These are phyloP conservation scores for Raphidocelis subcapitata DNA, from an alignment of 139 green algal species.

Conservation along the genomic window DNA sequence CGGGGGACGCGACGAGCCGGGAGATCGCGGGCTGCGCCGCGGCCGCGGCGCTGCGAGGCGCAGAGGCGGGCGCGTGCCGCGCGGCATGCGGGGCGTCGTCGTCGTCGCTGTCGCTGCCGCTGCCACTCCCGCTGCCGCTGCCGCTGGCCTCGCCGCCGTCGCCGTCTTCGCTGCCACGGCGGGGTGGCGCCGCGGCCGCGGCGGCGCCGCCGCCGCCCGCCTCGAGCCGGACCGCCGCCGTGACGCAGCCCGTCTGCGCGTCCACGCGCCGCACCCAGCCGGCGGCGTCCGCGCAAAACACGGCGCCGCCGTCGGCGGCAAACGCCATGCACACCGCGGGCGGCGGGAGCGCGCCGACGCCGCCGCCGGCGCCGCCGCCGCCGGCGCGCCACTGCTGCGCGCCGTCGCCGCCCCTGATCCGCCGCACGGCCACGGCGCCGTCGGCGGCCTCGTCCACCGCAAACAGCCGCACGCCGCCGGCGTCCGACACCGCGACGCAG, in stretches of 20 bases:
- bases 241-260: background rate
- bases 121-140: background rate
- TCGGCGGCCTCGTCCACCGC: slow-evolving; percentile 22
- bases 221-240: slow-evolving; percentile 4
- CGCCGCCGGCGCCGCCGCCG: background rate
- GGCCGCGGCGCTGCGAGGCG: background rate
- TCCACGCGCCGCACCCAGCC: slow-evolving; percentile 2
- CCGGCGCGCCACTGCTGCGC: background rate
- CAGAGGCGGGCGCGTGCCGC: background rate
- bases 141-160: background rate
- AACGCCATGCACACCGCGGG: slow-evolving; percentile 28
- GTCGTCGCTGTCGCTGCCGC: slow-evolving; percentile 7
- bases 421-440: background rate
- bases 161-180: background rate
- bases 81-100: slow-evolving; percentile 4
- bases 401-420: background rate
- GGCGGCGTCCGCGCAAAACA: slow-evolving; percentile 26
- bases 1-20: slow-evolving; percentile 49
- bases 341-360: background rate
- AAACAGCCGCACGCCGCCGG: slow-evolving; percentile 45
- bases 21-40: slow-evolving; percentile 40
- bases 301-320: slow-evolving; percentile 22
- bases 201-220: background rate
- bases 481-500: slow-evolving; percentile 62
- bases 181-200: too few species aligned